Percentiles rank a stretch among this genome's conserved stretches.
These are phyloP conservation scores for Vigna radiata DNA, from an alignment of 306 rosid species.

Conservation along the genomic window DNA sequence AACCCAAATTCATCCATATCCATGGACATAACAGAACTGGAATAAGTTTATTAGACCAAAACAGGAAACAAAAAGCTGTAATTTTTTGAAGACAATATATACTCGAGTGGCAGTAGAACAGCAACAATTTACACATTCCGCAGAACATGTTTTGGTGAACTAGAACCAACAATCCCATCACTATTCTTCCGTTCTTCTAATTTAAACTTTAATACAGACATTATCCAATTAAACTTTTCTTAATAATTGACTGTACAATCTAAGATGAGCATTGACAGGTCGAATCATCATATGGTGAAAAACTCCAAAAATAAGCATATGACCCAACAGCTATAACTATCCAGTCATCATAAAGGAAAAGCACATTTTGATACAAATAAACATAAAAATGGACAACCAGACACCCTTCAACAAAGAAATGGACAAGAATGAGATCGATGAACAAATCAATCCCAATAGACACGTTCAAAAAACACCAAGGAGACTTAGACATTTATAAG, in stretches of 20 bases:
- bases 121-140: background rate
- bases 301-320: background rate
- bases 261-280: background rate
- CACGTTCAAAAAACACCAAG: slow-evolving; percentile 1
- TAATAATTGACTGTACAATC: background rate
- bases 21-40: background rate
- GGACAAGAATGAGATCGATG: background rate
- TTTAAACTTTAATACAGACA: background rate
- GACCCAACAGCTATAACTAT: background rate
- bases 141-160: background rate
- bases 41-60: background rate
- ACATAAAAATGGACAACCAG: background rate
- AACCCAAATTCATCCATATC: slow-evolving; percentile 4
- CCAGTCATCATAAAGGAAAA: background rate
- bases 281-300: background rate
- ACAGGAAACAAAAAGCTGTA: background rate
- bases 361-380: background rate
- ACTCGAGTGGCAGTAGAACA: background rate
- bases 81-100: background rate
- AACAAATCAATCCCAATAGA: slow-evolving; percentile 1
- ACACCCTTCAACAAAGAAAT: background rate
- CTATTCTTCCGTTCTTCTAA: background rate
- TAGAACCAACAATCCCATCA: background rate
- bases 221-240: background rate
- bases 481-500: background rate